Evolutionary conservation across 495 filamentous ascomycete genomes (phyloP), one percentile per base, ranked within the genome.

Genomic region (Parathielavia appendiculata): DNA sequence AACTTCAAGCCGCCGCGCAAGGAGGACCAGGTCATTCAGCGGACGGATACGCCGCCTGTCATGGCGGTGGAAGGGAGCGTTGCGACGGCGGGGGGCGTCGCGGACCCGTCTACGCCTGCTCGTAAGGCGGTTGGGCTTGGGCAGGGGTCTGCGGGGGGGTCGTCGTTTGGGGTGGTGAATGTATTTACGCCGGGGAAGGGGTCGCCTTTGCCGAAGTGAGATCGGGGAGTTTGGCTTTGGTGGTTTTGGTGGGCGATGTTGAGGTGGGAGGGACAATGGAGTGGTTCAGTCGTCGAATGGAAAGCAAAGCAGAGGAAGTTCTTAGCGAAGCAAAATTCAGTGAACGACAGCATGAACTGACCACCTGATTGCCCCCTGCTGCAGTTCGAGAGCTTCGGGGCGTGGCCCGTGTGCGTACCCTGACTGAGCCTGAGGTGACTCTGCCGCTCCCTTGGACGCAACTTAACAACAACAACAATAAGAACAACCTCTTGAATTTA

Each of bases 1-100:
- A 83, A 85, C 48, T 97, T 88, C 73, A 86, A 87, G 57, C 86
- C 88, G 1, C 91, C 90, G 38, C 63, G 68, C n/a, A 74, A 51
- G 55, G 58, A 64, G 9, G 60, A 62, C 11, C 54, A 60, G 46
- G 57, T 59, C 9, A 54, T 62, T 12, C 60, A 61, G 54, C 56
- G 64, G 53, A 69, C 64, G 35, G 64, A 65, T n/a, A 69, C 62
- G 22, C 64, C 66, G 39, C 66, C 67, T 7, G 55, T 51, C 9
- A 51, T 26, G 38, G 39, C 39, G 7, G 22, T 30, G 9, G 19
- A 32, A 49, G 19, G 14, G 34, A 30, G 54, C 45, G n/a, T 14
- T 22, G n/a, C 26, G 26, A 23, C 20, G 22, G 52, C 35, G 51
- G 30, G 14, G 39, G 6, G 39, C 13, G 6, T 16, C 13, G 48